phyloP scores from a whole-genome alignment of 163 green algal genomes.

The Scenedesmus sp. region DNA sequence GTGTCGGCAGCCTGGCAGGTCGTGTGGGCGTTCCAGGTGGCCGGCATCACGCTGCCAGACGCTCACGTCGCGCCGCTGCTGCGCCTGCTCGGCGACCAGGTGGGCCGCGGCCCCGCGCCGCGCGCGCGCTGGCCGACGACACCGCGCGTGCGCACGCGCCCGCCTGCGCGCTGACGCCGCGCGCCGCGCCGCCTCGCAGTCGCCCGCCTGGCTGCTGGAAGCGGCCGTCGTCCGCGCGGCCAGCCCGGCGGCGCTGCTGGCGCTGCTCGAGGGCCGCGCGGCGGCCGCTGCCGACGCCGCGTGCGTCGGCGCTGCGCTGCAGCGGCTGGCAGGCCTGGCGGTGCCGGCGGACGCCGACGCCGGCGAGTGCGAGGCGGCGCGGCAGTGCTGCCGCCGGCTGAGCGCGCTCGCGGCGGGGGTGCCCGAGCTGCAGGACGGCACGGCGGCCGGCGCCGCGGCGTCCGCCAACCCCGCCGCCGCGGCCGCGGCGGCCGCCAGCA shows the following conservation, averaged over 20 bases:
- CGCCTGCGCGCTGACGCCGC: not conserved
- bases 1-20: slow-evolving; percentile 20
- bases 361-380: not conserved
- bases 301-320: slow-evolving; percentile 18
- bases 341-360: not conserved
- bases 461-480: not conserved
- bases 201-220: slow-evolving; percentile 4
- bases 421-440: not conserved
- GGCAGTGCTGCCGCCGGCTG: slow-evolving; percentile 2
- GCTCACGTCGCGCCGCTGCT: slow-evolving; percentile 2
- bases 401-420: not conserved
- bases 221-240: not conserved
- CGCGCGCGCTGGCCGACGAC: not conserved
- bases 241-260: not conserved
- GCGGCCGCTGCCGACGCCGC: not conserved
- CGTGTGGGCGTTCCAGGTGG: slow-evolving; percentile 6
- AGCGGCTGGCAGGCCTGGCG: not conserved
- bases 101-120: not conserved
- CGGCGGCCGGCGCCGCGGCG: slow-evolving; percentile 4
- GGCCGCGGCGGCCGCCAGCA: slow-evolving; percentile 7
- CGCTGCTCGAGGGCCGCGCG: slow-evolving; percentile 17
- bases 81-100: slow-evolving; percentile 2
- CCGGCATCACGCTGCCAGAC: slow-evolving; percentile 3
- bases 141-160: no score
- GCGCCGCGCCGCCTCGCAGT: no score